phyloP scores from a whole-genome alignment of 768 basidiomycete genomes.

The Pisolithus albus region DNA sequence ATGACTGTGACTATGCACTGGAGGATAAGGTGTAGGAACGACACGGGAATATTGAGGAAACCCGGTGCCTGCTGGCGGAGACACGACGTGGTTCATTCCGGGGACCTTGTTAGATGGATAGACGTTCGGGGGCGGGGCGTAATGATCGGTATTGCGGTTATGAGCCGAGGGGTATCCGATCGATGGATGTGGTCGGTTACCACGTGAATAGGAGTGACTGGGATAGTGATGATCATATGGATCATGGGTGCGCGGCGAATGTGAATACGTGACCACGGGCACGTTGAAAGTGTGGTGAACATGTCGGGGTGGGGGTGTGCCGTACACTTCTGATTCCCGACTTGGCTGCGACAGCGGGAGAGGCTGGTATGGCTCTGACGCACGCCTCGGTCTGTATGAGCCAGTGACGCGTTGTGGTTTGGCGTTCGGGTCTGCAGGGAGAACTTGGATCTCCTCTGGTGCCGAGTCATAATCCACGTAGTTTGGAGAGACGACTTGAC shows the following conservation, averaged over 20 bases:
- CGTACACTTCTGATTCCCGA: constrained; percentile 26
- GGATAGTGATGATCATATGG: constrained; percentile 26
- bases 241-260: constrained; percentile 35
- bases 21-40: constrained; percentile 37
- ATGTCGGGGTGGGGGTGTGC: constrained; percentile 28
- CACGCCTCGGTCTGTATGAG: constrained; percentile 25
- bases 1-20: constrained; percentile 24
- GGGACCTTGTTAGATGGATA: constrained; percentile 51
- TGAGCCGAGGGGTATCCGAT: constrained; percentile 51
- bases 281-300: constrained; percentile 16
- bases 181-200: constrained; percentile 41
- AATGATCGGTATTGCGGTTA: constrained; percentile 42
- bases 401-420: constrained; percentile 26
- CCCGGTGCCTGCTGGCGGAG: constrained; percentile 41
- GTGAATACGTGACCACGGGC: constrained; percentile 29
- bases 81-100: constrained; percentile 64
- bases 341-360: constrained; percentile 12
- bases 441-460: constrained; percentile 59
- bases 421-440: constrained; percentile 43
- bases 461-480: constrained; percentile 20
- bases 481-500: constrained; percentile 12
- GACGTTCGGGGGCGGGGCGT: constrained; percentile 54
- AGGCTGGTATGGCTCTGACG: constrained; percentile 23
- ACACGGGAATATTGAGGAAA: constrained; percentile 37
- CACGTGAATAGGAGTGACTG: constrained; percentile 32